Evolutionary conservation across 2,329 filamentous ascomycete species (phyloP).

Genomic region (Atkinsonella texensis): DNA sequence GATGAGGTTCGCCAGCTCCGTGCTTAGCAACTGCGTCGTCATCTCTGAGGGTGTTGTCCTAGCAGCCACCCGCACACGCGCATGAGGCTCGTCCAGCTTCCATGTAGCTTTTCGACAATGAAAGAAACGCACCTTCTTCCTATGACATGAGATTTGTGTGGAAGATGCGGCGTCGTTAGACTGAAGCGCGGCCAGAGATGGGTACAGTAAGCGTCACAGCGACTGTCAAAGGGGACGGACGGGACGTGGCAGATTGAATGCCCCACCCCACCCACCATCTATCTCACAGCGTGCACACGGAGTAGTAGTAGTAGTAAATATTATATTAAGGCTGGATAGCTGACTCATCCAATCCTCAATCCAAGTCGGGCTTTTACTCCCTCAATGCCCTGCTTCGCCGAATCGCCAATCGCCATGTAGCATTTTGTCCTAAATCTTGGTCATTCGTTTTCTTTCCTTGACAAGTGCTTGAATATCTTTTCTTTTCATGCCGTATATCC

Average conservation of each 20-base stretch:
- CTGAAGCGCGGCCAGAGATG: background rate
- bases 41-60: constrained; percentile 39
- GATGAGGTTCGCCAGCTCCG: constrained; percentile 80
- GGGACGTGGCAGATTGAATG: constrained; percentile 5
- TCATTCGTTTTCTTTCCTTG: no score
- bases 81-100: constrained; percentile 12
- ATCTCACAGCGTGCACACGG: background rate
- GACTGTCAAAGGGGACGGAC: background rate
- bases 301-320: no score
- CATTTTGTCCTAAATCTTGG: no score
- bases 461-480: no score
- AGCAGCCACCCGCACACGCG: constrained; percentile 14
- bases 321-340: background rate
- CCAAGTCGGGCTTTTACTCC: no score
- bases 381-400: no score
- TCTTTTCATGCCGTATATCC: no score
- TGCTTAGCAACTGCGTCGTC: constrained; percentile 81
- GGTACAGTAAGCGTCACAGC: background rate
- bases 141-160: background rate
- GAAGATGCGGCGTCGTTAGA: background rate
- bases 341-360: background rate
- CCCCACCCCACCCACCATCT: background rate
- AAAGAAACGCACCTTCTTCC: background rate
- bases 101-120: constrained; percentile 14
- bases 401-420: no score